A percentile compares a stretch with the other conserved stretches of the same genome.
Conservation (phyloP, 2,329 filamentous ascomycete genomes). For the Zasmidium cellare region DNA sequence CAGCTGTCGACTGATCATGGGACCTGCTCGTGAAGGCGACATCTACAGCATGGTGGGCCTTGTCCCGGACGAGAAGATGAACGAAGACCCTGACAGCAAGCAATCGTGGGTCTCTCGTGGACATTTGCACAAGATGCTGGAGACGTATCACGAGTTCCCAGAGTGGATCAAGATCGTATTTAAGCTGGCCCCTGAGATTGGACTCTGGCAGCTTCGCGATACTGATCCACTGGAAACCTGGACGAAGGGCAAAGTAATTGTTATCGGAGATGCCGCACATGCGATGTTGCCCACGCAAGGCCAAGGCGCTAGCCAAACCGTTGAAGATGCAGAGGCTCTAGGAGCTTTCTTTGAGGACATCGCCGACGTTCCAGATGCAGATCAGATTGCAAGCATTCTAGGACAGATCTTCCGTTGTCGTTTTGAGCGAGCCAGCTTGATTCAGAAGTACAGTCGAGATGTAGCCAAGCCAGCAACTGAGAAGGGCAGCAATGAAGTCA, state of each 20-base stretch:
- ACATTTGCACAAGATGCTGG: constrained; percentile 38
- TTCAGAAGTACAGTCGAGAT: constrained; percentile 47
- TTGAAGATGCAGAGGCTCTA: constrained; percentile 45
- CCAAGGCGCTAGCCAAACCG: constrained; percentile 44
- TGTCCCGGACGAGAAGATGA: constrained; percentile 46
- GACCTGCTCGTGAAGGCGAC: constrained; percentile 43
- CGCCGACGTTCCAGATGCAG: constrained; percentile 9
- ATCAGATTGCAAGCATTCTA: constrained; percentile 27
- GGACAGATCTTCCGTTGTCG: constrained; percentile 31
- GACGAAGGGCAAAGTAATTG: constrained; percentile 31
- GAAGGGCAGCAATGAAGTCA: constrained; percentile 33
- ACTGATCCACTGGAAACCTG: constrained; percentile 43
- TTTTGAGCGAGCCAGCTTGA: constrained; percentile 41
- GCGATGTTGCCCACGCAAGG: constrained; percentile 45
- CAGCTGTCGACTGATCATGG: constrained; percentile 43
- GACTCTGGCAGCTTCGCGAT: constrained; percentile 51
- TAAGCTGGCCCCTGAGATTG: constrained; percentile 35
- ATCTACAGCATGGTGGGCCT: constrained; percentile 45
- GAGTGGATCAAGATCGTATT: constrained; percentile 41
- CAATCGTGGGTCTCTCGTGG: constrained; percentile 44
- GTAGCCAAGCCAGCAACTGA: constrained; percentile 42
- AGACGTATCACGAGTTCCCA: constrained; percentile 45
- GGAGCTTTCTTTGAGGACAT: constrained; percentile 29
- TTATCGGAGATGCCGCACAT: constrained; percentile 43
- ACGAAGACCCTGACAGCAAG: constrained; percentile 38